phyloP scores from a whole-genome alignment of 305 asterid species.

The Plantago coronopus region DNA sequence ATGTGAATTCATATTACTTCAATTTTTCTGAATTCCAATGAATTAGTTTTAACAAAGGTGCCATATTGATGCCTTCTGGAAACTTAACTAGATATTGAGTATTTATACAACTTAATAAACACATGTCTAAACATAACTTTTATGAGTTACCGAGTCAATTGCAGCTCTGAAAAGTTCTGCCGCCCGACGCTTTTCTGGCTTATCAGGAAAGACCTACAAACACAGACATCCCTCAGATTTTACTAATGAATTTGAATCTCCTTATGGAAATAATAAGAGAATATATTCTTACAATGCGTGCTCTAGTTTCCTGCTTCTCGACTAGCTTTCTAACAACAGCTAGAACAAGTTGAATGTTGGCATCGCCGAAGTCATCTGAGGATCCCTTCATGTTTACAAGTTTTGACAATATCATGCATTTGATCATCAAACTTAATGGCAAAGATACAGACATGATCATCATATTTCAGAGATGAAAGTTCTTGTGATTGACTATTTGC shows the following conservation, averaged over 20 bases:
- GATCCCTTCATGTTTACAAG: conserved; percentile 71
- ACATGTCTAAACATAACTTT: conserved; percentile 5
- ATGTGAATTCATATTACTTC: no score
- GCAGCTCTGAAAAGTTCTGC: conserved; percentile 77
- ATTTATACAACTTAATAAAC: background rate
- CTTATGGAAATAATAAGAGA: no score
- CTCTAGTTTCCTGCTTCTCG: conserved; percentile 82
- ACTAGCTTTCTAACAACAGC: conserved; percentile 73
- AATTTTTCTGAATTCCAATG: no score
- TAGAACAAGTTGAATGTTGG: conserved; percentile 89
- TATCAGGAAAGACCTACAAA: conserved; percentile 86
- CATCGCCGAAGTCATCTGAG: conserved; percentile 90
- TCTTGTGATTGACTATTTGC: background rate
- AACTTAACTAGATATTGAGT: background rate
- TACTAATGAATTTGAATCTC: background rate
- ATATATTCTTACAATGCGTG: conserved; percentile 65
- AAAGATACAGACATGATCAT: background rate
- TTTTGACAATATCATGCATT: conserved; percentile 15
- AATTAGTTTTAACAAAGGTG: no score
- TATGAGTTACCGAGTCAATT: conserved; percentile 66
- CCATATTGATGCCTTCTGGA: conserved; percentile 10
- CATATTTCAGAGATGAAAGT: background rate
- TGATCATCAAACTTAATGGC: background rate
- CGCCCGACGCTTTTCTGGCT: conserved; percentile 95
- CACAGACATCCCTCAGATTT: conserved; percentile 5